These are phyloP conservation scores for Sporobolomyces pararoseus DNA, from an alignment of 768 basidiomycete species.

Conservation along the genomic window DNA sequence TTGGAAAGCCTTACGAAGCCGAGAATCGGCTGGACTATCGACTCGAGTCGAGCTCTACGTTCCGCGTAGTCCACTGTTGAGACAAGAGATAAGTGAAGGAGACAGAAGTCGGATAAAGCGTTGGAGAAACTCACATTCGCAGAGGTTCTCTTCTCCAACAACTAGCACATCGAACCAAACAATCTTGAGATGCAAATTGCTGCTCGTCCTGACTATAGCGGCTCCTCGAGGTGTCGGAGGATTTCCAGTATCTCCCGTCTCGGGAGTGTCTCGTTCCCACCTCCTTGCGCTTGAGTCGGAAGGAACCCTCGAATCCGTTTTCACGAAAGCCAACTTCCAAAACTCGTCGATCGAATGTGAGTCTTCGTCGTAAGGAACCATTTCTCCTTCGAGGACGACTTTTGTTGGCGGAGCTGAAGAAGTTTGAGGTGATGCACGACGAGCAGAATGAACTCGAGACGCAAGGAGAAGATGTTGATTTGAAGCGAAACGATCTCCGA, in stretches of 20 bases:
- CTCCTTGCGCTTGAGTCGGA: not conserved
- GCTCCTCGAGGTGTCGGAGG: slow-evolving; percentile 10
- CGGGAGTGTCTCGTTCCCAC: not conserved
- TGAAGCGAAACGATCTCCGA: slow-evolving; percentile 18
- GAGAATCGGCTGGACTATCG: slow-evolving; percentile 55
- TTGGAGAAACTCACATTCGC: slow-evolving; percentile 48
- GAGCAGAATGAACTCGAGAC: not conserved
- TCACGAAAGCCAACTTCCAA: slow-evolving; percentile 42
- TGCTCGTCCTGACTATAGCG: not conserved
- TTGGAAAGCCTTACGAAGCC: slow-evolving; percentile 54
- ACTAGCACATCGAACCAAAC: slow-evolving; percentile 82
- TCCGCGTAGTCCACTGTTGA: slow-evolving; percentile 55
- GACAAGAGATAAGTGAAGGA: not conserved
- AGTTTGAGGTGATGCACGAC: not conserved
- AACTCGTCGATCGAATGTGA: slow-evolving; percentile 64
- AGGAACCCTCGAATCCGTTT: not conserved
- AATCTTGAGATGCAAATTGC: slow-evolving; percentile 58
- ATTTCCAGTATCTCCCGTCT: slow-evolving; percentile 18
- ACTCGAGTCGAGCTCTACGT: slow-evolving; percentile 64
- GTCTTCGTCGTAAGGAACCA: slow-evolving; percentile 72
- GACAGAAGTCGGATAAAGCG: not conserved
- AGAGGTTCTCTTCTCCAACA: slow-evolving; percentile 61
- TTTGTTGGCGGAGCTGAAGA: not conserved
- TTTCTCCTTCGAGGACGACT: slow-evolving; percentile 73
- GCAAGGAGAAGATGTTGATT: slow-evolving; percentile 24